These are phyloP conservation scores for Periconia macrospinosa DNA, from an alignment of 2,329 filamentous ascomycete species.

Conservation along the genomic window DNA sequence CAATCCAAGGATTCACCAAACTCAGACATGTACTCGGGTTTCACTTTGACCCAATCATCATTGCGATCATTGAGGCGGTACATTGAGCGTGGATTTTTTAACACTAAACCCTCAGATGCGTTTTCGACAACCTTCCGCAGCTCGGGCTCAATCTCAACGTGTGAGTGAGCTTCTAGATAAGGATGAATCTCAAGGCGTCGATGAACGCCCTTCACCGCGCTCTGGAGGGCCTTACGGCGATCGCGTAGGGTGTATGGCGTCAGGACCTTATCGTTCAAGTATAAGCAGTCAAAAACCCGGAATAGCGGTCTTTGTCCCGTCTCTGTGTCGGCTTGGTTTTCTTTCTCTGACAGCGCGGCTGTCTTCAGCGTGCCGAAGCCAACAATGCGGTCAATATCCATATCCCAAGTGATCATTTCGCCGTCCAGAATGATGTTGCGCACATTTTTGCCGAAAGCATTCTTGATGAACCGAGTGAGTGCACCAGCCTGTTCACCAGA, in stretches of 20 bases:
- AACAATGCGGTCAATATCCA: constrained; percentile 78
- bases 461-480: constrained; percentile 75
- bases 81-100: constrained; percentile 88
- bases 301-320: constrained; percentile 75
- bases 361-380: constrained; percentile 93
- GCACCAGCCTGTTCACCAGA: constrained; percentile 70
- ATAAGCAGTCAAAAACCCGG: constrained; percentile 87
- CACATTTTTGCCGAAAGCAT: constrained; percentile 76
- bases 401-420: constrained; percentile 99
- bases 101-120: constrained; percentile 83
- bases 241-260: constrained; percentile 83
- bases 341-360: constrained; percentile 77
- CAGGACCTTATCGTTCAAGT: constrained; percentile 78
- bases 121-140: constrained; percentile 84
- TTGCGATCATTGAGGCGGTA: constrained; percentile 89
- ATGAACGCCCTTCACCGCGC: constrained; percentile 68
- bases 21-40: constrained; percentile 97
- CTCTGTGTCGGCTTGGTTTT: constrained; percentile 62
- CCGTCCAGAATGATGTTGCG: constrained; percentile 90
- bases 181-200: constrained; percentile 82
- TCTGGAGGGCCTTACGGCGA: constrained; percentile 72
- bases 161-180: constrained; percentile 66
- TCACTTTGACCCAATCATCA: constrained; percentile 98
- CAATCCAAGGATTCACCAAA: constrained; percentile 93
- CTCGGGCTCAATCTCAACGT: constrained; percentile 74